These are phyloP conservation scores for Trametes sanguinea DNA, from an alignment of 768 basidiomycete species.

Conservation along the genomic window DNA sequence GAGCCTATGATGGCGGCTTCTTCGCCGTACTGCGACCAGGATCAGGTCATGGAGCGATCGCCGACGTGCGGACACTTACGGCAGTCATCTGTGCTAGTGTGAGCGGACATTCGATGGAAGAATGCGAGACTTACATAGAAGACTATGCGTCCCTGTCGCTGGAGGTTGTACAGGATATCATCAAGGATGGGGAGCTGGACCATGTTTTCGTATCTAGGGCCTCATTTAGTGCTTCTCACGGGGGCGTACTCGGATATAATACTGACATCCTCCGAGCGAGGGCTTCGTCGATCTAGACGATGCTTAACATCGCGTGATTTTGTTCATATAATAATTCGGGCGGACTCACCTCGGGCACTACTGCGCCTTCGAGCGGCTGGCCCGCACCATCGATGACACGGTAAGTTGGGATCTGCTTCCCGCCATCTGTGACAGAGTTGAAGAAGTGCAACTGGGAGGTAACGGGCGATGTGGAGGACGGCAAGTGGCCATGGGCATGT, in stretches of 20 bases:
- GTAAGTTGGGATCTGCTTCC: slow-evolving; percentile 78
- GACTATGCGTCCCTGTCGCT: slow-evolving; percentile 91
- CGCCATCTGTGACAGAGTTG: slow-evolving; percentile 67
- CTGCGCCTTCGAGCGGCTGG: slow-evolving; percentile 67
- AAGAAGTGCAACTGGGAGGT: slow-evolving; percentile 74
- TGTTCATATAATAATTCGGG: not conserved
- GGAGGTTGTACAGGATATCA: slow-evolving; percentile 87
- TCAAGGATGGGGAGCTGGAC: slow-evolving; percentile 80
- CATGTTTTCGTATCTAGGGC: slow-evolving; percentile 72
- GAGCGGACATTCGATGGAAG: slow-evolving; percentile 4
- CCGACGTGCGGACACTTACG: slow-evolving; percentile 45
- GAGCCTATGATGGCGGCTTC: slow-evolving; percentile 90
- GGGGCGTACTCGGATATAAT: not conserved
- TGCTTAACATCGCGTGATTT: not conserved
- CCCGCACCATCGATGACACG: slow-evolving; percentile 84
- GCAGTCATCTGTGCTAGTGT: slow-evolving; percentile 67
- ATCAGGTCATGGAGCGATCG: not conserved
- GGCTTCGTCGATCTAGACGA: slow-evolving; percentile 60
- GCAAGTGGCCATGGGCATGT: slow-evolving; percentile 38
- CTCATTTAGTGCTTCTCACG: not conserved
- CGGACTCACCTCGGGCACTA: slow-evolving; percentile 67
- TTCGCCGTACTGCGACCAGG: slow-evolving; percentile 68
- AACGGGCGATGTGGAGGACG: slow-evolving; percentile 58
- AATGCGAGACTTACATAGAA: slow-evolving; percentile 66
- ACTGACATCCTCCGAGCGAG: slow-evolving; percentile 65